Evolutionary conservation across 192 early-diverging fungal species (phyloP), one percentile per base, ranked within the genome.

Genomic region (Gryganskiella cystojenkinii): DNA sequence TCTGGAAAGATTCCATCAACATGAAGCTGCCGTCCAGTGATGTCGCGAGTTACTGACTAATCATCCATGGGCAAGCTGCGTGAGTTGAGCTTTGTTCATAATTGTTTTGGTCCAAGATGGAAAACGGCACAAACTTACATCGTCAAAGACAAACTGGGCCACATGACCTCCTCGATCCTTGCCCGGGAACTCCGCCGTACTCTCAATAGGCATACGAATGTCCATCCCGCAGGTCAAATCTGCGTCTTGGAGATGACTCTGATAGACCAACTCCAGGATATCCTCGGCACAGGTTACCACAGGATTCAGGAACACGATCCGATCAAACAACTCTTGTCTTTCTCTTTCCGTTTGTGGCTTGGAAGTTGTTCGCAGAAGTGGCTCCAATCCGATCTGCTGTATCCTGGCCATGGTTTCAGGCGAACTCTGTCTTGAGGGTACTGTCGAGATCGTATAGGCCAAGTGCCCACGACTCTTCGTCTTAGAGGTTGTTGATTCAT

Each of bases 161-260:
- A 0, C 53, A 8, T 55, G 25, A 28, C 9, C 33, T 10, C 34
- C 20, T 20, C 46, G 10, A 11, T 3, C n/a, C 31, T 47, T 50
- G 28, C 34, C n/a, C 1, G 27, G 15, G n/a, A 22, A 20, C 28
- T 10, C 33, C 19, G 27, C 9, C 57, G 13, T 42, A 11, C 6
- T 37, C 57, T 14, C 14, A 22, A 20, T 9, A 20, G 15, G 22
- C 10, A 0, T 10, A 14, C 43, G 19, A 68, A 84, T 69, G 46
- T 87, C 83, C 46, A 85, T 83, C 2, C 79, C 86, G 42, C 86
- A 87, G 1, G 80, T 76, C 22, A 87, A 58, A 30, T 87, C 83
- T 2, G 86, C 71, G 17, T 56, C 63, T 46, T 87, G 79, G 22
- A 64, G 37, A 10, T 66, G 61, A 20, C 82, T 70, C 64, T 87